phyloP scores from a whole-genome alignment of 1,139 yeast genomes.

The Yamadazyma friedrichii region DNA sequence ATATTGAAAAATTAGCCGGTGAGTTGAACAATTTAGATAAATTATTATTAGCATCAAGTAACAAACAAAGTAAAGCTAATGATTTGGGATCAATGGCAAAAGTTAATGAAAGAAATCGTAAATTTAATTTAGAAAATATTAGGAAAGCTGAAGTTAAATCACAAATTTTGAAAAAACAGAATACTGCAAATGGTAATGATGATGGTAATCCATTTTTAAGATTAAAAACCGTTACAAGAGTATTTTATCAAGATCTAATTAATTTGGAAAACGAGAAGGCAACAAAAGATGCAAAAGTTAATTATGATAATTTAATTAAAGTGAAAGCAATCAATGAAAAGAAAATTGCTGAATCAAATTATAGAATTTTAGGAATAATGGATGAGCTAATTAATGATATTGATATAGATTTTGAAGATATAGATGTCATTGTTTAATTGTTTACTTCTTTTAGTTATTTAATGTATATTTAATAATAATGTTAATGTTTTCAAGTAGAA shows the following conservation, averaged over 20 bases:
- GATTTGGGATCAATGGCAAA: conserved; percentile 48
- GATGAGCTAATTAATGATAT: conserved; percentile 38
- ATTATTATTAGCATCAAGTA: conserved; percentile 25
- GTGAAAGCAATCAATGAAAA: conserved; percentile 40
- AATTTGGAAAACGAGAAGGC: conserved; percentile 48
- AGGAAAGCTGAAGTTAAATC: conserved; percentile 77
- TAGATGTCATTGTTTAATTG: conserved; percentile 7
- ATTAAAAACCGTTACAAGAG: conserved; percentile 80
- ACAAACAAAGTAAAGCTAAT: conserved; percentile 20
- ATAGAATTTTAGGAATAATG: conserved; percentile 45
- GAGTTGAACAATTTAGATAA: conserved; percentile 32
- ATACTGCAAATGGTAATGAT: conserved; percentile 33
- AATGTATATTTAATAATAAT: conserved; percentile 2
- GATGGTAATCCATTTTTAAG: conserved; percentile 87
- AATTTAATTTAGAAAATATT: conserved; percentile 71
- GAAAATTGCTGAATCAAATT: conserved; percentile 41
- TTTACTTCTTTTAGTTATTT: too few relatives aligned
- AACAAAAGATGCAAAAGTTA: conserved; percentile 36
- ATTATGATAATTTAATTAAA: conserved; percentile 33
- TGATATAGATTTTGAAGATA: conserved; percentile 33
- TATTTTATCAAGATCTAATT: conserved; percentile 62
- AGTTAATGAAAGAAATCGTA: conserved; percentile 80
- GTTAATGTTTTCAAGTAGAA: not conserved
- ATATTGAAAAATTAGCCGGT: conserved; percentile 52
- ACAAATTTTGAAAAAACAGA: conserved; percentile 54